Evolutionary conservation across 73 alveolate species (phyloP).

Genomic region (Stentor coeruleus): DNA sequence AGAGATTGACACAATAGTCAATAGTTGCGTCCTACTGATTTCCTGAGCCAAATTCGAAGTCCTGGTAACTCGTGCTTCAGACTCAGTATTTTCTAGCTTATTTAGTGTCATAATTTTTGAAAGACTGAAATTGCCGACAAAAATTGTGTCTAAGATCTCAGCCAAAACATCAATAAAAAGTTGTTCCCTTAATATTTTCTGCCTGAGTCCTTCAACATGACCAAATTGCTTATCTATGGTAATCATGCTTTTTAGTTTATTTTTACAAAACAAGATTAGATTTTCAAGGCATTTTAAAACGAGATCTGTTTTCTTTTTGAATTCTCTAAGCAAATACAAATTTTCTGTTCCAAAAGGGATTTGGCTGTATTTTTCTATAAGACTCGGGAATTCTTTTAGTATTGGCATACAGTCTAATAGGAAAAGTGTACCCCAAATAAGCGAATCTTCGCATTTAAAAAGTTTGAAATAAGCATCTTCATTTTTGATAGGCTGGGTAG

Average conservation of each 20-base stretch:
- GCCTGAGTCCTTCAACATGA: not conserved
- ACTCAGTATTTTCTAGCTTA: not conserved
- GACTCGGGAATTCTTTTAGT: not conserved
- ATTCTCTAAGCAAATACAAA: not conserved
- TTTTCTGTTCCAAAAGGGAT: not conserved
- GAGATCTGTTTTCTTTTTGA: not conserved
- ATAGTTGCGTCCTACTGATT: not conserved
- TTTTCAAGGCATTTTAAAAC: slow-evolving; percentile 8
- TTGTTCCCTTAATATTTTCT: slow-evolving; percentile 16
- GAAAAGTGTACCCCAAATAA: slow-evolving; percentile 17
- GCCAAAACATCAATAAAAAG: not conserved
- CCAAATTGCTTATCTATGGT: slow-evolving; percentile 2
- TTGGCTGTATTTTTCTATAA: not conserved
- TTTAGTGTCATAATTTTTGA: not conserved
- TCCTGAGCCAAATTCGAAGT: not conserved
- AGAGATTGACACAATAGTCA: not conserved
- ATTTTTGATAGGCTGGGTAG: too few relatives aligned
- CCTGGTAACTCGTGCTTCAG: not conserved
- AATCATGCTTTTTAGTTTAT: slow-evolving; percentile 10
- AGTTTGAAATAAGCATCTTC: slow-evolving; percentile 19
- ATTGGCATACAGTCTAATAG: slow-evolving; percentile 26
- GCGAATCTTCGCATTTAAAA: not conserved
- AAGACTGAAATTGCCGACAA: slow-evolving; percentile 3
- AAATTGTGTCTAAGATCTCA: slow-evolving; percentile 1
- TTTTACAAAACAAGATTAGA: slow-evolving; percentile 9